Evolutionary conservation across 2,329 filamentous ascomycete genomes (phyloP).

Genomic region (Claviceps pazoutovae): DNA sequence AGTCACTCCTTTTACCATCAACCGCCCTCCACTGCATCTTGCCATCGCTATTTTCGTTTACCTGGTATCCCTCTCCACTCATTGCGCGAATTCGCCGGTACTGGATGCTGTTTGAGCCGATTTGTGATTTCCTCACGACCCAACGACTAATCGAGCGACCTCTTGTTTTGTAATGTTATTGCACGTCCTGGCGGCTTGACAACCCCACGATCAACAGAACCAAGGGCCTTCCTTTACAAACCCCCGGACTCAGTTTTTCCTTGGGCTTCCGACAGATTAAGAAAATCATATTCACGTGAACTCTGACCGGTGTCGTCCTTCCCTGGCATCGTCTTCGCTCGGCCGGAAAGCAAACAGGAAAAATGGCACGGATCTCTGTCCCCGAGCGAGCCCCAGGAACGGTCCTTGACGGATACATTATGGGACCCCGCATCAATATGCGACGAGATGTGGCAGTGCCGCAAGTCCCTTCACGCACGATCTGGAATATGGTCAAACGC

Average conservation of each 20-base stretch:
- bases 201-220: not conserved
- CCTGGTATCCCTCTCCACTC: not conserved
- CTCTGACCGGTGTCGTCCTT: not conserved
- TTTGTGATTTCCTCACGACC: not conserved
- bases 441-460: slow-evolving; percentile 7
- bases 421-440: slow-evolving; percentile 16
- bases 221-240: not conserved
- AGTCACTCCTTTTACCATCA: slow-evolving; percentile 2
- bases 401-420: slow-evolving; percentile 10
- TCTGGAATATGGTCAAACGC: slow-evolving; percentile 7
- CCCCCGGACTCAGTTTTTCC: slow-evolving; percentile 1
- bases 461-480: slow-evolving; percentile 1
- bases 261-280: slow-evolving; percentile 1
- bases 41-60: not conserved
- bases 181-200: not conserved
- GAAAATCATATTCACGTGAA: not conserved
- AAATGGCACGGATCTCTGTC: slow-evolving; percentile 3
- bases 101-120: not conserved
- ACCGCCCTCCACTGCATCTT: not conserved
- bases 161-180: not conserved
- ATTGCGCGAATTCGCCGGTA: not conserved
- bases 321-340: slow-evolving; percentile 1
- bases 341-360: slow-evolving; percentile 3
- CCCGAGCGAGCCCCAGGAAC: slow-evolving; percentile 5
- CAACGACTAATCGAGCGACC: not conserved